Evolutionary conservation across 139 green algal species (phyloP).

Genomic region (Picochlorum sp.): DNA sequence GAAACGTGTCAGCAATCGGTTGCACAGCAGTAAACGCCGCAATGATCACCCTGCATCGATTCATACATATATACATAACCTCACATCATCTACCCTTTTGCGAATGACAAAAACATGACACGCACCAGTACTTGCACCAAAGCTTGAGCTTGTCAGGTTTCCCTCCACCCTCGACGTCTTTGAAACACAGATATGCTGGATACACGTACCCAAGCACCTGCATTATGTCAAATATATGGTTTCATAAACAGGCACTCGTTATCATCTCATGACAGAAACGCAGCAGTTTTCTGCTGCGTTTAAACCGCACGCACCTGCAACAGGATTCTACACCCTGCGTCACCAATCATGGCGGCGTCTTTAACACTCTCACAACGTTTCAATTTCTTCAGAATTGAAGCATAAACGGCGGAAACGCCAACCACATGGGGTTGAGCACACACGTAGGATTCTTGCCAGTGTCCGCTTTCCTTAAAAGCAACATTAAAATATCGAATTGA

Average conservation of each 20-base stretch:
- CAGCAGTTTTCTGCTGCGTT: neutral
- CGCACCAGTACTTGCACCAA: slow-evolving; percentile 50
- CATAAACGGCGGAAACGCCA: too few species aligned
- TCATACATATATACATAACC: too few species aligned
- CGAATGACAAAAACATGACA: neutral
- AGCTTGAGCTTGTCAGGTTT: slow-evolving; percentile 25
- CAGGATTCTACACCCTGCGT: slow-evolving; percentile 4
- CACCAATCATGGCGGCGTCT: slow-evolving; percentile 8
- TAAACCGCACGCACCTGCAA: slow-evolving; percentile 5
- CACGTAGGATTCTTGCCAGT: too few species aligned
- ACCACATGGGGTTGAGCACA: too few species aligned
- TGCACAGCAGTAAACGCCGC: slow-evolving; percentile 28
- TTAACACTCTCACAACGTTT: neutral
- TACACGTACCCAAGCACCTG: slow-evolving; percentile 40
- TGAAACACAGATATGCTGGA: slow-evolving; percentile 45
- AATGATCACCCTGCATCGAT: slow-evolving; percentile 21
- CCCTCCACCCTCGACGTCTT: slow-evolving; percentile 25
- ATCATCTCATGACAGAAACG: neutral
- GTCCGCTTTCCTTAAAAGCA: too few species aligned
- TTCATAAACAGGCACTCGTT: neutral
- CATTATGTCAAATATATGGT: neutral
- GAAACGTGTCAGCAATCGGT: slow-evolving; percentile 32
- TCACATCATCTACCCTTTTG: too few species aligned
- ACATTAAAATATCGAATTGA: too few species aligned
- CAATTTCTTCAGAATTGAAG: neutral